Evolutionary conservation across 805 yeast species (phyloP).

Genomic region (Wickerhamomyces chaumierensis): DNA sequence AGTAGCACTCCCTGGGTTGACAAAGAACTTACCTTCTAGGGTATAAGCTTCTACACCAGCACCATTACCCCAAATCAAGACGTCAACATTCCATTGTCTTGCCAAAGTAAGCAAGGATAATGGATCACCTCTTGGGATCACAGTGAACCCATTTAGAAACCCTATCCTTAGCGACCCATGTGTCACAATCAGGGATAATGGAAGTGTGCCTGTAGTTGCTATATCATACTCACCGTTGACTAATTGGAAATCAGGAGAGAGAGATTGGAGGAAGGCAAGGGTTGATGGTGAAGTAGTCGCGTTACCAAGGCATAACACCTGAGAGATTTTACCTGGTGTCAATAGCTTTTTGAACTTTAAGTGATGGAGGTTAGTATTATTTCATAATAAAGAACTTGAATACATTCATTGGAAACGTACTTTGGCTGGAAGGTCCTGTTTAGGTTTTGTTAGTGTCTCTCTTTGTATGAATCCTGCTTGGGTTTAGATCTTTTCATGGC

Average conservation of each 20-base stretch:
- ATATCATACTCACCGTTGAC: conserved; percentile 78
- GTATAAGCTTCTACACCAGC: conserved; percentile 90
- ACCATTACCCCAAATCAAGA: conserved; percentile 87
- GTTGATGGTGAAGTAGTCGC: conserved; percentile 59
- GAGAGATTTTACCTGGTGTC: conserved; percentile 76
- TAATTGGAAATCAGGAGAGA: conserved; percentile 62
- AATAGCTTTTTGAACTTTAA: conserved; percentile 71
- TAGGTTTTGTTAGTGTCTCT: conserved; percentile 3
- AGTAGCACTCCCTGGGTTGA: conserved; percentile 96
- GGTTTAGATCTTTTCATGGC: conserved; percentile 1
- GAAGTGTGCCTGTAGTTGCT: conserved; percentile 30
- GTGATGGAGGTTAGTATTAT: too few relatives aligned
- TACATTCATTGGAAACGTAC: too few relatives aligned
- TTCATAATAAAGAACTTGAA: too few relatives aligned
- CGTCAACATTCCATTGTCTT: conserved; percentile 84
- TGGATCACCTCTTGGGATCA: conserved; percentile 83
- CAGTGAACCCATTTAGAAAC: conserved; percentile 70
- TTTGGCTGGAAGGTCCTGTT: conserved; percentile 34
- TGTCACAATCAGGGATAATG: conserved; percentile 51
- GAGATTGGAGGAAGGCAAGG: conserved; percentile 45
- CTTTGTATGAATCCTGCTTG: conserved; percentile 1
- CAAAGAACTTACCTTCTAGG: conserved; percentile 81
- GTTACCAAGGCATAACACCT: conserved; percentile 80
- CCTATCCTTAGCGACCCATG: conserved; percentile 74
- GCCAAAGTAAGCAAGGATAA: conserved; percentile 73